Conservation (phyloP, 2,329 filamentous ascomycete genomes). For the Ascochyta pisi region DNA sequence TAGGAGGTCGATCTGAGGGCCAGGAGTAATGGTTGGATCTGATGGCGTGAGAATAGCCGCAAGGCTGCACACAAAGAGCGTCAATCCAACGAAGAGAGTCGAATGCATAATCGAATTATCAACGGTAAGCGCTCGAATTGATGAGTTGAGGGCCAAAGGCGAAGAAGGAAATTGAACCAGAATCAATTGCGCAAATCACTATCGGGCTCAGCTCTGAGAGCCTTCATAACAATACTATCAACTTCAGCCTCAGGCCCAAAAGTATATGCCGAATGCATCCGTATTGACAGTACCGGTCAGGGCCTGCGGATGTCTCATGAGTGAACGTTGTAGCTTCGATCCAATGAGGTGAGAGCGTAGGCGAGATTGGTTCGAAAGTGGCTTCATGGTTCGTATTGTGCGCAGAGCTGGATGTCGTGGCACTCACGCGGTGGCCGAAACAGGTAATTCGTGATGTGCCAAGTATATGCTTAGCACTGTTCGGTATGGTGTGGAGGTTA, state of each 20-base stretch:
- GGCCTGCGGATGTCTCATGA: slow-evolving; percentile 9
- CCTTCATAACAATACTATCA: slow-evolving; percentile 16
- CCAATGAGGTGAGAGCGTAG: slow-evolving; percentile 23
- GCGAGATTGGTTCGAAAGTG: slow-evolving; percentile 13
- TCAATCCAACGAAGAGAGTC: slow-evolving; percentile 16
- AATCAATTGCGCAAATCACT: neutral
- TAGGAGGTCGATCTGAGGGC: slow-evolving; percentile 31
- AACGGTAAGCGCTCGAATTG: neutral
- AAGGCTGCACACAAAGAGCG: slow-evolving; percentile 25
- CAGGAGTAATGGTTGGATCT: slow-evolving; percentile 36
- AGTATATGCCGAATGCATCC: slow-evolving; percentile 7
- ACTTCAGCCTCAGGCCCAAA: slow-evolving; percentile 8
- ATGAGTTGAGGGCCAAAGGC: neutral
- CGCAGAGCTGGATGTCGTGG: slow-evolving; percentile 25
- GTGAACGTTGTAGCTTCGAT: slow-evolving; percentile 4
- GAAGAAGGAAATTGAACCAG: neutral
- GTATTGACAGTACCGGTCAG: slow-evolving; percentile 21
- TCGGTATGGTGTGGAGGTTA: slow-evolving; percentile 14
- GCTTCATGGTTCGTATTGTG: slow-evolving; percentile 24
- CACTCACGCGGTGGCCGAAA: slow-evolving; percentile 22
- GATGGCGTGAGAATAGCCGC: slow-evolving; percentile 23
- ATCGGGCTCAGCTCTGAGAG: neutral
- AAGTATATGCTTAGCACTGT: slow-evolving; percentile 24
- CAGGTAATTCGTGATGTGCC: slow-evolving; percentile 26
- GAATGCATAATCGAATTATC: neutral